Evolutionary conservation across 2,329 filamentous ascomycete genomes (phyloP).

Genomic region (Aspergillus unguis): DNA sequence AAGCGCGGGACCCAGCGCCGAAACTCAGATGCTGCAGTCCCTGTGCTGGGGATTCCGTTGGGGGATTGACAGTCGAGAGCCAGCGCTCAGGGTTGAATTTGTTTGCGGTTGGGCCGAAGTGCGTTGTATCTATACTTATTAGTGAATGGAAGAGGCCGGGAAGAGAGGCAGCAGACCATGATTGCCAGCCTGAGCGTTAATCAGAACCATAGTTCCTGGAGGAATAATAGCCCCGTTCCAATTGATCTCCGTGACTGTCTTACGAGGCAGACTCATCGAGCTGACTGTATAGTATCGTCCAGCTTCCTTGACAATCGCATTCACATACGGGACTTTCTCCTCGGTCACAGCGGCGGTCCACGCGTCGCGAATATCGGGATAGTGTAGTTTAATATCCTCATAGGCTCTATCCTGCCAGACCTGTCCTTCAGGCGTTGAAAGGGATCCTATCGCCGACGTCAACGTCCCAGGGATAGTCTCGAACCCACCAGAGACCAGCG

Average conservation of each 20-base stretch:
- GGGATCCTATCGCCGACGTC: constrained; percentile 68
- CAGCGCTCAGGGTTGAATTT: constrained; percentile 65
- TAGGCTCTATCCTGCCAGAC: constrained; percentile 65
- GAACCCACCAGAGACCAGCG: constrained; percentile 71
- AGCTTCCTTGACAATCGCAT: constrained; percentile 70
- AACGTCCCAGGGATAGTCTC: constrained; percentile 73
- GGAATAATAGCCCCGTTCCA: constrained; percentile 66
- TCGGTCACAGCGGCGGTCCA: constrained; percentile 66
- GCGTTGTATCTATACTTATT: constrained; percentile 48
- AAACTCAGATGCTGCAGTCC: constrained; percentile 57
- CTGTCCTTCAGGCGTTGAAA: constrained; percentile 61
- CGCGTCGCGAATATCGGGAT: constrained; percentile 61
- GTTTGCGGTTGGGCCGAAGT: constrained; percentile 56
- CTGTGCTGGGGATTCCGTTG: constrained; percentile 42
- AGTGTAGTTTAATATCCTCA: constrained; percentile 62
- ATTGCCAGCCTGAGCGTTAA: constrained; percentile 70
- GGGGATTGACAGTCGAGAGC: constrained; percentile 44
- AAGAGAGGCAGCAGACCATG: constrained; percentile 38
- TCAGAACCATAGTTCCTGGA: constrained; percentile 69
- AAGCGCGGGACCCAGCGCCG: constrained; percentile 58
- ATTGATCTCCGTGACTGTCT: constrained; percentile 63
- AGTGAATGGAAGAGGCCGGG: not conserved
- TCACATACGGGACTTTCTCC: constrained; percentile 69
- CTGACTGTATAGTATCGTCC: constrained; percentile 72
- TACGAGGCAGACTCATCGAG: constrained; percentile 67